Conservation (phyloP, 345 rosid genomes). For the Cardamine occulta region DNA sequence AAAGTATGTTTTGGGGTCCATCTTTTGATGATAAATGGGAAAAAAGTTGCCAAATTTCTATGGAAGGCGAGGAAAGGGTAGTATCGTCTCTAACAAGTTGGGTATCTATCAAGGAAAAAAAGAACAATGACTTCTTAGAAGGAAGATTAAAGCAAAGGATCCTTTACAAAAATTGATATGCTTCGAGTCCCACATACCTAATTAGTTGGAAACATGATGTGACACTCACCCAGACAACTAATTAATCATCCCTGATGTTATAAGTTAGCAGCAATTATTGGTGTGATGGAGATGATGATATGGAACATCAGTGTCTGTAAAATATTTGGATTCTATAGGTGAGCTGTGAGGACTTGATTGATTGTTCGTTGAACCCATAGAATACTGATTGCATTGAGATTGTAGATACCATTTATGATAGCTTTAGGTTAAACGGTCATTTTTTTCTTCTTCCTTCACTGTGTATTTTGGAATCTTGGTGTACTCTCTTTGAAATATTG, state of each 20-base stretch:
- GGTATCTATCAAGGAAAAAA: slow-evolving; percentile 51
- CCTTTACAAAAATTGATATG: slow-evolving; percentile 41
- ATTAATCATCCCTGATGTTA: slow-evolving; percentile 35
- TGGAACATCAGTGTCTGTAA: slow-evolving; percentile 32
- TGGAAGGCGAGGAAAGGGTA: slow-evolving; percentile 43
- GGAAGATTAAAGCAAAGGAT: slow-evolving; percentile 46
- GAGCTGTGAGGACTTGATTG: slow-evolving; percentile 43
- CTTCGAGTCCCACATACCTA: slow-evolving; percentile 49
- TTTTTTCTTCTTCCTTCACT: slow-evolving; percentile 1
- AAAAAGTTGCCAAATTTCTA: slow-evolving; percentile 41
- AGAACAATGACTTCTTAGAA: slow-evolving; percentile 42
- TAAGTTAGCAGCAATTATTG: slow-evolving; percentile 41
- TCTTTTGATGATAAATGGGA: slow-evolving; percentile 41
- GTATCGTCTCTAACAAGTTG: slow-evolving; percentile 54
- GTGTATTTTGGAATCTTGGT: slow-evolving; percentile 14
- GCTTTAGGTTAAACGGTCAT: slow-evolving; percentile 25
- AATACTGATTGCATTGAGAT: slow-evolving; percentile 25
- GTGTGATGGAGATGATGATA: slow-evolving; percentile 34
- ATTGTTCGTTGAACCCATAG: slow-evolving; percentile 35
- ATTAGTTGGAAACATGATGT: slow-evolving; percentile 49
- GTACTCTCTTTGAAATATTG: slow-evolving; percentile 11
- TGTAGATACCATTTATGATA: slow-evolving; percentile 1
- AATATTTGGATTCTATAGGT: slow-evolving; percentile 13
- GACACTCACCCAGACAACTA: slow-evolving; percentile 35
- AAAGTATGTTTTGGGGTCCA: slow-evolving; percentile 56